Conservation (phyloP, 192 early-diverging fungal genomes). For the Phlyctochytrium arcticum region DNA sequence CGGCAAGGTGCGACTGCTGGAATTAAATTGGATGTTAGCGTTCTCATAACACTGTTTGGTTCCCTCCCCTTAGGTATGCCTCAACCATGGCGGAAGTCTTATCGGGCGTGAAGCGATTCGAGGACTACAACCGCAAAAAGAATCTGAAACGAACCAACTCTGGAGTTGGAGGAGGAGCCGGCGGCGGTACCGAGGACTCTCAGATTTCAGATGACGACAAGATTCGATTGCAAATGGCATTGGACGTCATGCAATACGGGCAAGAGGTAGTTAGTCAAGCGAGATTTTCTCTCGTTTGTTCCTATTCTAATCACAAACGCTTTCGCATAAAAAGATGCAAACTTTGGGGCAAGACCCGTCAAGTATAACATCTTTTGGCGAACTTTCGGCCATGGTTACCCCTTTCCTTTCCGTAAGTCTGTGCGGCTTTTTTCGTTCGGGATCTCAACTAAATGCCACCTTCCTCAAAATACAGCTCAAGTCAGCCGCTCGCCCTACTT, state of each 20-base stretch:
- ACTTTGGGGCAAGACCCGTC: background rate
- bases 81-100: background rate
- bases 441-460: too few species aligned
- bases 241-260: constrained; percentile 3
- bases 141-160: background rate
- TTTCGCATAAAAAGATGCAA: too few species aligned
- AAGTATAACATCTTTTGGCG: background rate
- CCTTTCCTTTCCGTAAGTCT: background rate
- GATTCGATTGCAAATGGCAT: constrained; percentile 17
- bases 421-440: background rate
- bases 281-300: background rate
- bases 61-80: background rate
- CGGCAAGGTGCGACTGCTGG: constrained; percentile 2
- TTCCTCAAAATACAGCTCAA: too few species aligned
- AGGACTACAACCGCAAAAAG: constrained; percentile 6
- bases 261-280: background rate
- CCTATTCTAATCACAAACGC: too few species aligned
- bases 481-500: too few species aligned
- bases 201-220: constrained; percentile 21
- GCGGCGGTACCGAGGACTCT: too few species aligned
- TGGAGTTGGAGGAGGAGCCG: background rate
- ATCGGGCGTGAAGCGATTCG: constrained; percentile 1
- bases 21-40: too few species aligned
- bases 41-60: too few species aligned
- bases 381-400: background rate